A percentile compares a stretch with the other conserved stretches of the same genome.
phyloP scores from a whole-genome alignment of 805 yeast genomes.

The Yarrowia sp. region DNA sequence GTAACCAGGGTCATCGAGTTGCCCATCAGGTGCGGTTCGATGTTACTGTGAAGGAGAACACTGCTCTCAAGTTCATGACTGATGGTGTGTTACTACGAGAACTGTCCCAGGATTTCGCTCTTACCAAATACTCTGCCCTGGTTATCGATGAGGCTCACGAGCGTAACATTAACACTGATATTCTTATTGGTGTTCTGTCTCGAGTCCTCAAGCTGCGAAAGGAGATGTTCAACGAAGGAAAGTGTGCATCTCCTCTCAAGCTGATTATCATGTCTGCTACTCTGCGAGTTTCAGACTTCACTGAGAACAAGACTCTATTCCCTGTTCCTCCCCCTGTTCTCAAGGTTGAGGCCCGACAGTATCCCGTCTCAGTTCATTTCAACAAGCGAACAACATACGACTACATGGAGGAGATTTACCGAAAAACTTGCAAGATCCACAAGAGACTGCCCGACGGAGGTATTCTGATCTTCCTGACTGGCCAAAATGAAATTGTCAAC shows the following conservation, averaged over 20 bases:
- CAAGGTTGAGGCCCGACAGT: conserved; percentile 88
- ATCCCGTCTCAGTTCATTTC: conserved; percentile 89
- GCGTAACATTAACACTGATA: conserved; percentile 92
- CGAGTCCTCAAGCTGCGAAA: conserved; percentile 72
- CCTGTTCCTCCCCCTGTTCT: conserved; percentile 76
- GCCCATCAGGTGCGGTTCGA: conserved; percentile 89
- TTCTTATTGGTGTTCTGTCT: conserved; percentile 89
- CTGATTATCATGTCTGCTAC: conserved; percentile 97
- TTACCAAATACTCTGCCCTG: conserved; percentile 78
- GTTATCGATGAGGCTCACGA: conserved; percentile 98
- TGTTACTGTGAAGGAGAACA: conserved; percentile 55
- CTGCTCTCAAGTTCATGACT: conserved; percentile 85
- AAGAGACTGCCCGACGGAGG: conserved; percentile 88
- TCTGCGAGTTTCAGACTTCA: conserved; percentile 84
- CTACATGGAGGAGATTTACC: conserved; percentile 81
- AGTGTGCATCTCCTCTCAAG: conserved; percentile 62
- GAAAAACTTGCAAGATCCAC: conserved; percentile 84
- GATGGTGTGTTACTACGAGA: conserved; percentile 94
- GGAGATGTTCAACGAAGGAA: conserved; percentile 37
- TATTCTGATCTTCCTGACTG: conserved; percentile 85
- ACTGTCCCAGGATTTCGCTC: conserved; percentile 80
- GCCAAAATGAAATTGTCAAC: conserved; percentile 84
- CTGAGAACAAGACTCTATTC: conserved; percentile 74
- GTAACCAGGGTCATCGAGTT: conserved; percentile 65
- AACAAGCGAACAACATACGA: conserved; percentile 72